Percentiles rank a stretch among this genome's conserved stretches.
Evolutionary conservation across 2,329 filamentous ascomycete genomes (phyloP).

Genomic region (Fusarium brevicatenulatum): DNA sequence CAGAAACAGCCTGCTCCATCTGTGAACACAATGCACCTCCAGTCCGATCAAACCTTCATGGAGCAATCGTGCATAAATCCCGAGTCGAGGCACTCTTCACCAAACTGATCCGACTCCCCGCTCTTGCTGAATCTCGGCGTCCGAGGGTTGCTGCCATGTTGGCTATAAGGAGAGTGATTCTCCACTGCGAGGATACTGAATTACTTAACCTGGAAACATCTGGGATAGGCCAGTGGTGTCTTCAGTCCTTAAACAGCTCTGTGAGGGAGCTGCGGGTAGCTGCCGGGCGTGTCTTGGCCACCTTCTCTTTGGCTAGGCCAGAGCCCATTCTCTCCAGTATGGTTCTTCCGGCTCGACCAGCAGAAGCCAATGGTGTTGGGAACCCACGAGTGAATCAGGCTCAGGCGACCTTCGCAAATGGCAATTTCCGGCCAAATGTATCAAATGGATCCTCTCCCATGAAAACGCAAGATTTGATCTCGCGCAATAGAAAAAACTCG

Average conservation of each 20-base stretch:
- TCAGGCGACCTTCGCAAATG: slow-evolving; percentile 2
- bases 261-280: slow-evolving; percentile 85
- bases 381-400: slow-evolving; percentile 13
- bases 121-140: slow-evolving; percentile 65
- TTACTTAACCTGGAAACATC: slow-evolving; percentile 76
- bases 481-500: slow-evolving; percentile 69
- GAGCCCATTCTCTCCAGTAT: slow-evolving; percentile 18
- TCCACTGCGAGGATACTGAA: slow-evolving; percentile 69
- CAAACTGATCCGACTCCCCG: slow-evolving; percentile 56
- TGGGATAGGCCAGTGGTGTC: slow-evolving; percentile 79
- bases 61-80: slow-evolving; percentile 44
- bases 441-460: slow-evolving; percentile 22
- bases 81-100: slow-evolving; percentile 57
- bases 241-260: slow-evolving; percentile 84
- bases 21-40: slow-evolving; percentile 38
- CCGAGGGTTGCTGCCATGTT: slow-evolving; percentile 77
- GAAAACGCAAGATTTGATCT: slow-evolving; percentile 43
- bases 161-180: slow-evolving; percentile 73
- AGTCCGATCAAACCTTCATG: slow-evolving; percentile 1
- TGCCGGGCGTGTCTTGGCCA: slow-evolving; percentile 74
- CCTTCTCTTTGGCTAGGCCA: slow-evolving; percentile 64
- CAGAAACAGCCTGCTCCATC: slow-evolving; percentile 36
- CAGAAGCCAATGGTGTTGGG: neutral
- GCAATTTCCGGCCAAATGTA: neutral
- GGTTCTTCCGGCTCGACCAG: slow-evolving; percentile 13